Percentiles rank a stretch among this genome's conserved stretches.
Conservation (phyloP, 1,139 yeast genomes). For the Yamadazyma epiphylla region DNA sequence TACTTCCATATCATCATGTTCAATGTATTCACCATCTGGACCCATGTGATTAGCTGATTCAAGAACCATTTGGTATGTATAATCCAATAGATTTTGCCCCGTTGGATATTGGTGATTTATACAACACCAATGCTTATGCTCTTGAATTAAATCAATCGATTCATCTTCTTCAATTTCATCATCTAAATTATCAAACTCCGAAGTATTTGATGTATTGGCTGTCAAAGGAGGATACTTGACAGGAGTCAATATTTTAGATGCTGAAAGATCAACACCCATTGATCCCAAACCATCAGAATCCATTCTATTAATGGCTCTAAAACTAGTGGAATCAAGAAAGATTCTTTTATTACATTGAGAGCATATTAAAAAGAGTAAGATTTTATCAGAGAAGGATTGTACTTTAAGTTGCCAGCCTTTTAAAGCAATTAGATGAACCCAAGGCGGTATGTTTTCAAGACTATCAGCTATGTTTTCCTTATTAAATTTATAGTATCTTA, state of each 20-base stretch:
- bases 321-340: slow-evolving; percentile 19
- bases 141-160: slow-evolving; percentile 19
- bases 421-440: slow-evolving; percentile 32
- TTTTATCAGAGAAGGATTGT: slow-evolving; percentile 24
- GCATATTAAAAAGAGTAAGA: slow-evolving; percentile 32
- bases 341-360: slow-evolving; percentile 34
- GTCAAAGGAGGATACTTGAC: slow-evolving; percentile 24
- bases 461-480: slow-evolving; percentile 29
- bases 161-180: slow-evolving; percentile 17
- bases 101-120: slow-evolving; percentile 9
- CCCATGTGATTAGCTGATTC: slow-evolving; percentile 21
- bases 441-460: slow-evolving; percentile 22
- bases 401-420: slow-evolving; percentile 37
- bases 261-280: slow-evolving; percentile 16
- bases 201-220: slow-evolving; percentile 3
- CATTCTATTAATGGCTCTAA: slow-evolving; percentile 6
- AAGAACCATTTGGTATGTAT: slow-evolving; percentile 22
- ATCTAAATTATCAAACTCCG: slow-evolving; percentile 9
- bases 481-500: slow-evolving; percentile 25
- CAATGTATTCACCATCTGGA: slow-evolving; percentile 21
- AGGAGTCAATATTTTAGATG: slow-evolving; percentile 28
- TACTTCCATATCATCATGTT: slow-evolving; percentile 15
- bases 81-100: slow-evolving; percentile 12
- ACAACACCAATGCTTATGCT: slow-evolving; percentile 39
- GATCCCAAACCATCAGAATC: slow-evolving; percentile 4